Base-by-base conservation (phyloP, 768 basidiomycete species). In the Saitozyma sp. region DNA sequence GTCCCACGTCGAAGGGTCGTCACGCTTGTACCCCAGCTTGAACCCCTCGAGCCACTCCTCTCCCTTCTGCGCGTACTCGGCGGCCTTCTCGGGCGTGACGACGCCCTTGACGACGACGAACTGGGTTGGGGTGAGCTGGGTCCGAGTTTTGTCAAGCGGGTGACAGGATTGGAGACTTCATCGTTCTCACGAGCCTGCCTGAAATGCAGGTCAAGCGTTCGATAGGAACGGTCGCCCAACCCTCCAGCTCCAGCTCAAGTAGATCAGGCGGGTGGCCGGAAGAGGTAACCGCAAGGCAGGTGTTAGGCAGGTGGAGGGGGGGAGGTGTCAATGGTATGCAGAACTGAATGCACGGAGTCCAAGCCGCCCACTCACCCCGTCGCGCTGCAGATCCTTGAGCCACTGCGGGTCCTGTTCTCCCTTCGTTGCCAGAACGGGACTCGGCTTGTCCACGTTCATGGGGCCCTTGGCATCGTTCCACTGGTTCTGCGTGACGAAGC, bases 41-140 rank as follows among this genome's bases (percentile, higher is more conserved):
- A 70, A 76, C 5, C 45, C 54, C 57, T 64, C 69, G 9, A 73
- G 60, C 64, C 70, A 78, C 8, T 29, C 59, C 54, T 67, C 49
- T 10, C 69, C 74, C 9, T 38, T 13, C 8, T 56, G 13, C 29
- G 66, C 58, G 59, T 75, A 76, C 11, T 57, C 48, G 52, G 66
- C 63, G 16, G 56, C 56, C 29, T 42, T 38, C 45, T 57, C 56
- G 14, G 41, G 41, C 39, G 41, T 29, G 13, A 57, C 37, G 10
- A 57, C 56, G 17, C 56, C 42, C 20, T 57, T 57, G 9, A 57
- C 56, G 16, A 57, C 42, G 17, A 38, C 56, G 37, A n/a, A 57
- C 56, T 57, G 37, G 46, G 17, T 14, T 48, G 46, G 17, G 46
- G 46, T 48, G 46, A 48, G 29, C 29, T 29, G 29, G 29, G 2